Base-by-base conservation (phyloP, 2,329 filamentous ascomycete genomes). In the Lecanosticta acicola region DNA sequence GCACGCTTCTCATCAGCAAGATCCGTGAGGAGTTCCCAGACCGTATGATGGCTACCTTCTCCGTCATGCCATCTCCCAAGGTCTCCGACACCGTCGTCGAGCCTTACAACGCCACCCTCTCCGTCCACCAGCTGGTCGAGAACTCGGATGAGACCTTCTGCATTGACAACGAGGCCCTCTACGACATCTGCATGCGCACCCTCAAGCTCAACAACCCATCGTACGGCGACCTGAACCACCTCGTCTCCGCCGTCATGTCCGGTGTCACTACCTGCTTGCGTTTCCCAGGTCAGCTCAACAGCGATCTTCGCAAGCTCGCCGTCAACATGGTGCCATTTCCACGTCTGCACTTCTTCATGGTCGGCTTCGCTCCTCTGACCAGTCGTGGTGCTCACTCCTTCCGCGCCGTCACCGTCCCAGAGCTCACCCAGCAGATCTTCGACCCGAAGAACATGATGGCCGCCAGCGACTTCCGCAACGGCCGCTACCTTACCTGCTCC, bases 361-460 rank as follows among this genome's bases (percentile, higher is more conserved):
- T 98, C 71, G 93, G 93, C 72, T 98, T 98, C 71, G 91, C 93
- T 73, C 93, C 93, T 69, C 82, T 98, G 67, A 98, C 93, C 71
- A 94, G 88, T 75, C 84, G 85, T 72, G 83, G 84, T 64, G 85
- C 91, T 60, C 74, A 94, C 80, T 88, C 87, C 62, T 98, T 97
- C 91, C 93, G 93, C 69, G 91, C 93, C 60, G 86, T 97, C 72
- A 90, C 85, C 67, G 93, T 98, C 53, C 91, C 93, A 48, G 93
- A 98, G 80, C 82, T 98, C 72, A 97, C 93, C 66, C 93, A 98
- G 80, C 93, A 98, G 76, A 97, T 98, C 89, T 98, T 94, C 80
- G 93, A 98, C 79, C 91, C 93, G 67, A 98, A 97, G 89, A 98
- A 98, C 85, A 98, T 98, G 91, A 98, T 98, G 93, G 93, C 93